These are phyloP conservation scores for Trichoderma oligosporum DNA, from an alignment of 2,329 filamentous ascomycete genomes.

Conservation along the genomic window DNA sequence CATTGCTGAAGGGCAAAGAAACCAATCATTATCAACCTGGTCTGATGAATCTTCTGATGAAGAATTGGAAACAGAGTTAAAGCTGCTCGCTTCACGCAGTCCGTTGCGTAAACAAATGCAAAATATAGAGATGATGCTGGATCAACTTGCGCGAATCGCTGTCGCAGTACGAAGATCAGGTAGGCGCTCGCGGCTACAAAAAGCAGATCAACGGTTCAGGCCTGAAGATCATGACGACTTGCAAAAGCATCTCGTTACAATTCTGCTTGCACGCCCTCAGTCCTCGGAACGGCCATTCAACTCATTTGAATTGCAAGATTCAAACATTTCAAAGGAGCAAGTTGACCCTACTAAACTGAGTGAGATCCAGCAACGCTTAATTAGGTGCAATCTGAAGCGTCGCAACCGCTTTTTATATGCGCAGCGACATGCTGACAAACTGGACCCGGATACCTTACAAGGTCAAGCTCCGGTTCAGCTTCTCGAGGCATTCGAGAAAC, in stretches of 20 bases:
- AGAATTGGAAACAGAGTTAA: not conserved
- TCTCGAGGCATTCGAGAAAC: not conserved
- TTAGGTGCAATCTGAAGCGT: constrained; percentile 3
- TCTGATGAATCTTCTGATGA: not conserved
- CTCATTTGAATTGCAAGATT: not conserved
- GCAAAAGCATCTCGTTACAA: not conserved
- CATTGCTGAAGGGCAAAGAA: not conserved
- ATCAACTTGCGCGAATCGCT: constrained; percentile 16
- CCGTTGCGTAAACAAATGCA: not conserved
- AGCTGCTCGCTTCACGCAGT: not conserved
- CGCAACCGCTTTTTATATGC: constrained; percentile 6
- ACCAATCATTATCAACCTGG: not conserved
- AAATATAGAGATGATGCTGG: constrained; percentile 12
- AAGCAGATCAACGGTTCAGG: constrained; percentile 13
- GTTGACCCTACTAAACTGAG: not conserved
- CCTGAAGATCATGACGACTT: constrained; percentile 3
- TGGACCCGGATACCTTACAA: not conserved
- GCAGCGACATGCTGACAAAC: not conserved
- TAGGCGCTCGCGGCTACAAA: constrained; percentile 10
- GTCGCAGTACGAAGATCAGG: constrained; percentile 17
- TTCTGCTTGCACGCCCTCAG: not conserved
- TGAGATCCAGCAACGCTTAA: not conserved
- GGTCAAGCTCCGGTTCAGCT: not conserved
- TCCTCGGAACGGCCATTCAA: not conserved
- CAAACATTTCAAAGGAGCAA: not conserved